Base-by-base conservation (phyloP, 768 basidiomycete genomes). In the Tylopilus rubrobrunneus region DNA sequence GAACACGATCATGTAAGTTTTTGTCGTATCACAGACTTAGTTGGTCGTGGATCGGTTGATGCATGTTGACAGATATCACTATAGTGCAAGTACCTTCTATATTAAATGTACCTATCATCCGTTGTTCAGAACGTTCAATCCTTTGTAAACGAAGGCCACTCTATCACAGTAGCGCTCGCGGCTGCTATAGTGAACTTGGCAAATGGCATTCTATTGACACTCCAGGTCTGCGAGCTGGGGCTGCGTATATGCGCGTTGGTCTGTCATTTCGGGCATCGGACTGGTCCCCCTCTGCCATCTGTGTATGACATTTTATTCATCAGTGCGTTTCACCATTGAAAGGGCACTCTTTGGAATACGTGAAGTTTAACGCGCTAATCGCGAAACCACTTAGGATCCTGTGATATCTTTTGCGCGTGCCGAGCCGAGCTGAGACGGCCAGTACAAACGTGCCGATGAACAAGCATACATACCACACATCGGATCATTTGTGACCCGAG, bases 401-500 rank as follows among this genome's bases (percentile, higher is more conserved):
- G n/a, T n/a, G n/a, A n/a, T n/a, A n/a, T n/a, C n/a, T n/a, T n/a
- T n/a, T n/a, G n/a, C n/a, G n/a, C n/a, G n/a, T n/a, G n/a, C n/a
- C n/a, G n/a, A n/a, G n/a, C n/a, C n/a, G n/a, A n/a, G n/a, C n/a
- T n/a, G n/a, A n/a, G n/a, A n/a, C n/a, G n/a, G n/a, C n/a, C n/a
- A n/a, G n/a, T n/a, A n/a, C n/a, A n/a, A n/a, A n/a, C 8, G 29
- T 61, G 56, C 56, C 50, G 52, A 49, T 50, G 11, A 28, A n/a
- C n/a, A n/a, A n/a, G n/a, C n/a, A n/a, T n/a, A 23, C 15, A 53
- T 48, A 36, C 36, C 51, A 47, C n/a, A 48, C 42, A 48, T 41
- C 34, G 34, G 40, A 41, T 19, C 9, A 58, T 36, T n/a, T n/a
- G n/a, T n/a, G n/a, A n/a, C n/a, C n/a, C 42, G n/a, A 21, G 9